Base-by-base conservation (phyloP, 306 rosid genomes). In the Vigna mungo region DNA sequence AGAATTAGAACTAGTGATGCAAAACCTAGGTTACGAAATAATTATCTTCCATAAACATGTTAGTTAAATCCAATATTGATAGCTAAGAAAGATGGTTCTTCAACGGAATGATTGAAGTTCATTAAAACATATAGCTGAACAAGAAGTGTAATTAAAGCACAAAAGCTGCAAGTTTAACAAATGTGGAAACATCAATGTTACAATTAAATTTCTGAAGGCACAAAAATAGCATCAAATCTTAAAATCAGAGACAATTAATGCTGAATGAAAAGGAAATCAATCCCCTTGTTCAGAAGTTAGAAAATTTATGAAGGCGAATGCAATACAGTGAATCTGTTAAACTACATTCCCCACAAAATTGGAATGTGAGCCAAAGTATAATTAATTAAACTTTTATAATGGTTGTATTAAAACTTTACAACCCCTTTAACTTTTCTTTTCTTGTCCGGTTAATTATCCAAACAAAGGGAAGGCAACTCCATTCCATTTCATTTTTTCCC, bases 21-120 rank as follows among this genome's bases (percentile, higher is more conserved):
- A 78, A 75, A 80, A 80, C 43, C 47, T 27, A 47, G 58, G 74
- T 56, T n/a, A 72, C 61, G 2, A 9, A 68, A 85, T 67, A 72
- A 39, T 1, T 58, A 44, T 81, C 75, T 39, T 70, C 32, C 9
- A 59, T 47, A 43, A 47, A 46, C 56, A 6, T 47, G 18, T 39
- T 21, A 56, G 18, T 13, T 37, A 63, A 41, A 71, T 63, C 81
- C 27, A 76, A 63, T 10, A 70, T 30, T 34, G 13, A 30, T 46
- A 59, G 44, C 10, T 9, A 41, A 41, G 46, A 41, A 41, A 17
- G 5, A 6, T 48, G 15, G 7, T 46, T 65, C 36, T 80, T 23
- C 1, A 68, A 51, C 4, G 55, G 61, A 81, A 54, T 52, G 34
- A 52, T 68, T 20, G 53, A 27, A n/a, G 60, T 18, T 68, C 48